Base-by-base conservation (phyloP, 768 basidiomycete genomes). In the Megacollybia marginata region DNA sequence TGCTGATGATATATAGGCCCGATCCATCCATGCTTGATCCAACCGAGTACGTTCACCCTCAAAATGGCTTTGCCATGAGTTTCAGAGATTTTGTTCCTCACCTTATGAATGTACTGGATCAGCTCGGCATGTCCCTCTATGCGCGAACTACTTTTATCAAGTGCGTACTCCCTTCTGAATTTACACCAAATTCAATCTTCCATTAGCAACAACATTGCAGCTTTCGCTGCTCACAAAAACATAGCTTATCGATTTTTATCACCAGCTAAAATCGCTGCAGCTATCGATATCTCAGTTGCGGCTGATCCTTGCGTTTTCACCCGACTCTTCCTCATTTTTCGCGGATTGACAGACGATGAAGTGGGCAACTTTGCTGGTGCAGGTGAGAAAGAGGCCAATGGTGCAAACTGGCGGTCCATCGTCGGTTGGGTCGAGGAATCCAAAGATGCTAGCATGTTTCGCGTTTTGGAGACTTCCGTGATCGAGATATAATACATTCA, bases 221-320 rank as follows among this genome's bases (percentile, higher is more conserved):
- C 81, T 11, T 91, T 91, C 64, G 69, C 83, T 9, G 70, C 72
- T 13, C 88, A 92, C 68, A 87, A 83, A 61, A 91, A 92, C 64
- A 88, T 92, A 53, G 90, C 89, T 16, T 92, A 92, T 61, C 83
- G 90, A n/a, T 91, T 92, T 65, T 75, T 92, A 53, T 78, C 82
- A 9, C 90, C 88, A 6, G 70, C 74, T 52, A 85, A 80, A 57
- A 86, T 92, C 42, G 86, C 88, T 6, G 81, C 87, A 2, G 90
- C 90, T n/a, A 79, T 92, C 50, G 90, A 92, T 60, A 87, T 92
- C 54, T 82, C 84, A 1, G 82, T 92, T n/a, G 85, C 87, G 1
- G 74, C 78, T 10, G 86, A 90, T 47, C 82, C 85, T 19, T 90
- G 88, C 59, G 71, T 85, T 51, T 91, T 89, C 63, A 92, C 86